These are phyloP conservation scores for Sporothrix phasma DNA, from an alignment of 2,329 filamentous ascomycete species.

Conservation along the genomic window DNA sequence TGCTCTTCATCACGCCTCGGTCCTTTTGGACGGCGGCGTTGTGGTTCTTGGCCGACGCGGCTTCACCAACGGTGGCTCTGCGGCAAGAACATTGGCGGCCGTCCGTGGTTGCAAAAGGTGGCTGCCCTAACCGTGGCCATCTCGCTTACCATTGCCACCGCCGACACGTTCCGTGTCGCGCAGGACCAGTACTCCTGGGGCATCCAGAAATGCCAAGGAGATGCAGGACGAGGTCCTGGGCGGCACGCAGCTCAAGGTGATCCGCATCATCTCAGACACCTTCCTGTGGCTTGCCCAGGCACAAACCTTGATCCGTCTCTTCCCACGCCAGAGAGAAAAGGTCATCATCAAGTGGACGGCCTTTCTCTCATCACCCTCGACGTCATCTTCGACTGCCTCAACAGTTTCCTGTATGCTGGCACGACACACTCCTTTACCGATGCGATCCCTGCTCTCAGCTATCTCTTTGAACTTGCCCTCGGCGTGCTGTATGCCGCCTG, in stretches of 20 bases:
- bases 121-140: conserved; percentile 65
- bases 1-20: conserved; percentile 88
- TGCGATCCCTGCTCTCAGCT: conserved; percentile 82
- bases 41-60: conserved; percentile 72
- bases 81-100: conserved; percentile 75
- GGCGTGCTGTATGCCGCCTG: conserved; percentile 84
- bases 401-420: conserved; percentile 60
- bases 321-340: conserved; percentile 93
- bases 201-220: conserved; percentile 65
- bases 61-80: conserved; percentile 73
- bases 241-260: conserved; percentile 77
- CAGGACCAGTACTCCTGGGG: conserved; percentile 70
- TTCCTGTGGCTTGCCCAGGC: conserved; percentile 97
- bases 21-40: conserved; percentile 82
- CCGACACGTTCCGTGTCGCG: conserved; percentile 79
- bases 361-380: conserved; percentile 82
- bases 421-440: conserved; percentile 63
- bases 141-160: conserved; percentile 86
- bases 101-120: conserved; percentile 87
- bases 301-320: conserved; percentile 89
- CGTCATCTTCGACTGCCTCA: conserved; percentile 80
- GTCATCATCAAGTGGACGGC: conserved; percentile 98
- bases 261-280: conserved; percentile 86
- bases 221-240: conserved; percentile 73
- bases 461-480: conserved; percentile 79